Base-by-base conservation (phyloP, 257 asterid genomes). In the Fraxinus excelsior region DNA sequence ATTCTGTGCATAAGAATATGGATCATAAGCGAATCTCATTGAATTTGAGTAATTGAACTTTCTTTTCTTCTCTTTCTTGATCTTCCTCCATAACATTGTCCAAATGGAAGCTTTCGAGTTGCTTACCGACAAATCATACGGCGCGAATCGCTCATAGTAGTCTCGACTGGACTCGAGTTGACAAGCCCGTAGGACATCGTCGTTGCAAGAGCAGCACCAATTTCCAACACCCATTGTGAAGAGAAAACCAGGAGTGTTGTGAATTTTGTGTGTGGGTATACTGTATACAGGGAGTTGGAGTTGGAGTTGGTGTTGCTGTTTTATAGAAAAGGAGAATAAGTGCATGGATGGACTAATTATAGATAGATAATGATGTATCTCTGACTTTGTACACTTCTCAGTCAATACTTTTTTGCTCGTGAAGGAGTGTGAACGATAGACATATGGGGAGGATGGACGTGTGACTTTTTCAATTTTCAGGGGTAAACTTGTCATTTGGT, bases 71-170 rank as follows among this genome's bases (percentile, higher is more conserved):
- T 90, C 90, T 51, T 80, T 90, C 91, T 87, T 89, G 32, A 89
- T 79, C 89, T 90, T 93, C 86, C 87, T 86, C 98, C 96, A 91
- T n/a, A 91, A 70, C 62, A 80, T 84, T 23, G 78, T 84, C 95
- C 96, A 90, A 3, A 85, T 82, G 5, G 89, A 53, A 53, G 81
- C 53, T 75, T 83, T 85, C 8, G 96, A 84, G 77, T 82, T 79
- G 26, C 53, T 81, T 4, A 71, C 76, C 2, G 75, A 82, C 34
- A 53, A 35, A 0, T 71, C 46, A 34, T 76, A 62, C 72, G 88
- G 71, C 26, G 40, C 77, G 62, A 91, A 78, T 0, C 84, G 84
- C 3, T 84, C 84, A 67, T 89, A 85, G 67, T 87, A 84, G 62
- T 67, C 74, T 35, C 82, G 87, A 16, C 23, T 67, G 11, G 89